Evolutionary conservation across 2,329 filamentous ascomycete species (phyloP).

Genomic region (Ophiostoma himal-ulmi): DNA sequence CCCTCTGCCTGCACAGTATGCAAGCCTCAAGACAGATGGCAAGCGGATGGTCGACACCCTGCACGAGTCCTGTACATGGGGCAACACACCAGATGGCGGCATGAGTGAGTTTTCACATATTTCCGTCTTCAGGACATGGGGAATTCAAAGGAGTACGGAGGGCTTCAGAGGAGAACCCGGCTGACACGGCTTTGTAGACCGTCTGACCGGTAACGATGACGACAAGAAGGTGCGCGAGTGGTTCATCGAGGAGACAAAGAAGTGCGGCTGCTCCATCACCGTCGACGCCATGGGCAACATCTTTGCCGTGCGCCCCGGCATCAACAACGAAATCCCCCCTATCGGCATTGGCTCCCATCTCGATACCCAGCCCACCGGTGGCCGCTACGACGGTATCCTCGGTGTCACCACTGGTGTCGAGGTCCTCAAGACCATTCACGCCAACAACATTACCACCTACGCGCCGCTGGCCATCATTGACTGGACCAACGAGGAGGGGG

Average conservation of each 20-base stretch:
- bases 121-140: neutral
- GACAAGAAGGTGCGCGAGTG: constrained; percentile 70
- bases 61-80: constrained; percentile 24
- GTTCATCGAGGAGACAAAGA: constrained; percentile 60
- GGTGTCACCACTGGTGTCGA: constrained; percentile 69
- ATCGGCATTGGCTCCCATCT: constrained; percentile 67
- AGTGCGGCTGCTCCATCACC: constrained; percentile 60
- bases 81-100: constrained; percentile 24
- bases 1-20: constrained; percentile 15
- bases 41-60: constrained; percentile 24
- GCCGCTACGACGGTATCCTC: constrained; percentile 21
- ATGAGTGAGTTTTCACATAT: constrained; percentile 19
- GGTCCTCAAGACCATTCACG: constrained; percentile 61
- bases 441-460: constrained; percentile 61
- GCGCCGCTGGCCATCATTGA: constrained; percentile 70
- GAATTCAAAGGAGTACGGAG: neutral
- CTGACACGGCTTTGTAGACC: constrained; percentile 28
- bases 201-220: constrained; percentile 64
- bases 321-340: constrained; percentile 50
- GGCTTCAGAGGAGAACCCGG: neutral
- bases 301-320: constrained; percentile 65
- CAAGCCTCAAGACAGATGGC: constrained; percentile 18
- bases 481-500: constrained; percentile 80
- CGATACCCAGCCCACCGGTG: constrained; percentile 52
- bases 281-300: constrained; percentile 78